Evolutionary conservation across 2,329 filamentous ascomycete species (phyloP).

Genomic region (Ophiostoma populinum): DNA sequence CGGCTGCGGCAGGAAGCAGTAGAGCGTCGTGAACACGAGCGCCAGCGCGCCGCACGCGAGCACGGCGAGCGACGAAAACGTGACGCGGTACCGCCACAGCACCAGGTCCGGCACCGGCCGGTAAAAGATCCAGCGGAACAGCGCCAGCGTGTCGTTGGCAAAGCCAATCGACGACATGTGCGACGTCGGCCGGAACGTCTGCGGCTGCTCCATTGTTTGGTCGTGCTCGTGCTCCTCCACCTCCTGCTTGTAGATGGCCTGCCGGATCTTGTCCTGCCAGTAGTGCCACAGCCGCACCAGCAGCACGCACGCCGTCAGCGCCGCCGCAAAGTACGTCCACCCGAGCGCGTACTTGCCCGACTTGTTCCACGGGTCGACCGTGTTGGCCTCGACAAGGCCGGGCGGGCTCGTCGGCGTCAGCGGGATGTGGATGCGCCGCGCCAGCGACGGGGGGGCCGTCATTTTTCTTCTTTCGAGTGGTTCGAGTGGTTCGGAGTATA

Average conservation of each 20-base stretch:
- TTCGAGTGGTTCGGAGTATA: no score
- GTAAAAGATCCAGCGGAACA: slow-evolving; percentile 81
- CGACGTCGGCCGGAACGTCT: slow-evolving; percentile 45
- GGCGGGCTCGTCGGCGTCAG: slow-evolving; percentile 41
- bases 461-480: no score
- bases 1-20: slow-evolving; percentile 74
- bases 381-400: slow-evolving; percentile 43
- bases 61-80: slow-evolving; percentile 66
- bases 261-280: slow-evolving; percentile 85
- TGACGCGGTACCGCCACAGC: slow-evolving; percentile 49
- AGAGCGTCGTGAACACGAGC: slow-evolving; percentile 56
- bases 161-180: slow-evolving; percentile 57
- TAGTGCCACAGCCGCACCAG: slow-evolving; percentile 66
- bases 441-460: slow-evolving; percentile 21
- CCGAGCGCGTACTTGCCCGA: slow-evolving; percentile 74
- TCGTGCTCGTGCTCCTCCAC: slow-evolving; percentile 46
- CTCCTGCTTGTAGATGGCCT: slow-evolving; percentile 75
- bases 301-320: slow-evolving; percentile 49
- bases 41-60: slow-evolving; percentile 50
- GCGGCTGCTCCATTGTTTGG: slow-evolving; percentile 32
- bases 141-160: slow-evolving; percentile 63
- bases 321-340: slow-evolving; percentile 76
- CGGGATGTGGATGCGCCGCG: slow-evolving; percentile 42
- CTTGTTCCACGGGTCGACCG: slow-evolving; percentile 61
- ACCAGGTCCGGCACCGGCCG: slow-evolving; percentile 61